phyloP scores from a whole-genome alignment of 306 rosid species.

The Hippophae gyantsensis region DNA sequence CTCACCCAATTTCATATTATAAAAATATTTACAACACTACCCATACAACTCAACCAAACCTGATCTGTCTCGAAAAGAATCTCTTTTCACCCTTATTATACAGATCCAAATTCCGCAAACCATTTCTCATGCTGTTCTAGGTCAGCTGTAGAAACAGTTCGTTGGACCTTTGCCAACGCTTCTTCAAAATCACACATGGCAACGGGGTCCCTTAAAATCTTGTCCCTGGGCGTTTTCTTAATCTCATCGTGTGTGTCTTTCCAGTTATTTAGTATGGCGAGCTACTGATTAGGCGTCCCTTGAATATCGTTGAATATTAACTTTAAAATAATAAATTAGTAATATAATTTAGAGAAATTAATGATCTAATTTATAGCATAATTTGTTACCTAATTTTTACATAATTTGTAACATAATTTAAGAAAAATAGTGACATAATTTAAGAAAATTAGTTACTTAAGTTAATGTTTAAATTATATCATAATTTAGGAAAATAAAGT shows the following conservation, averaged over 20 bases:
- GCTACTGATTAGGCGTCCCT: too few species aligned
- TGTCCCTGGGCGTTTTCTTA: constrained; percentile 89
- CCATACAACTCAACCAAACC: constrained; percentile 8
- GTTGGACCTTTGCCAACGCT: constrained; percentile 80
- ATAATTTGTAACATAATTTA: too few species aligned
- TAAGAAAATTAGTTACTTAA: too few species aligned
- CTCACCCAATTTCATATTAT: too few species aligned
- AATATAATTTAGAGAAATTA: too few species aligned
- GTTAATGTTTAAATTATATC: too few species aligned
- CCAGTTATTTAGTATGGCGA: constrained; percentile 95
- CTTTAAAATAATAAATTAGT: too few species aligned
- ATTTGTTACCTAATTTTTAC: too few species aligned
- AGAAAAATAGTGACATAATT: too few species aligned
- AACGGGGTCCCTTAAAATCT: constrained; percentile 86
- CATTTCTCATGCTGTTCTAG: constrained; percentile 92
- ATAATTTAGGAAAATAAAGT: too few species aligned
- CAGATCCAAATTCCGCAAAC: constrained; percentile 88
- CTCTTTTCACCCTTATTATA: constrained; percentile 23
- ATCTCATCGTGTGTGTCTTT: constrained; percentile 96
- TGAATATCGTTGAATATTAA: too few species aligned
- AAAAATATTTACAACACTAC: constrained; percentile 10
- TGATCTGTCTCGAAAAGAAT: background rate
- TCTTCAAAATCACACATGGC: constrained; percentile 99
- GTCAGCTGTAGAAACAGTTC: constrained; percentile 88
- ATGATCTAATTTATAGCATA: too few species aligned